Conservation (phyloP, 2,329 filamentous ascomycete genomes). For the Hymenoscyphus fructigenus region DNA sequence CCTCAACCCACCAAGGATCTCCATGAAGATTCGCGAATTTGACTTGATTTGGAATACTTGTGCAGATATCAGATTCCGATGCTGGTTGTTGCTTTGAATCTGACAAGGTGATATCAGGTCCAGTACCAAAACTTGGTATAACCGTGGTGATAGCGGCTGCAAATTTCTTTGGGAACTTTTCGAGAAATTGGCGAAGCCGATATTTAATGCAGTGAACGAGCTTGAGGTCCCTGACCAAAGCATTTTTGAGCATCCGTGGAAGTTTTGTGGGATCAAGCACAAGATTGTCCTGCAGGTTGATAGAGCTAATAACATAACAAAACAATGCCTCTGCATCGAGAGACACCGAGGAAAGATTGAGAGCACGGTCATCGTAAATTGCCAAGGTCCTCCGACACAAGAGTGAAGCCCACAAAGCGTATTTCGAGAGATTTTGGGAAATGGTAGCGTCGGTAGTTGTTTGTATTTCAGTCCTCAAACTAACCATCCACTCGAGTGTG, state of each 20-base stretch:
- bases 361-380: constrained; percentile 10
- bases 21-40: too few species aligned
- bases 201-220: constrained; percentile 42
- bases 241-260: constrained; percentile 36
- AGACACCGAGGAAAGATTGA: neutral
- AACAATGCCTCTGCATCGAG: constrained; percentile 23
- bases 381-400: constrained; percentile 52
- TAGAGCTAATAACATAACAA: constrained; percentile 41
- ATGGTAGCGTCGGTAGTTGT: constrained; percentile 40
- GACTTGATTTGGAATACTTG: too few species aligned
- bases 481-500: constrained; percentile 49
- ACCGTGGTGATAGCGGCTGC: too few species aligned
- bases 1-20: constrained; percentile 40
- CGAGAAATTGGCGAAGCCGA: too few species aligned
- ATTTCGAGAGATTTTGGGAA: constrained; percentile 42
- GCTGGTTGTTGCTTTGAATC: neutral
- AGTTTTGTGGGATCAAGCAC: constrained; percentile 40
- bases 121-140: too few species aligned
- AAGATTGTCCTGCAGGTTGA: constrained; percentile 49
- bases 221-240: constrained; percentile 49
- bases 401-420: constrained; percentile 54
- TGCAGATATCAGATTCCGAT: too few species aligned
- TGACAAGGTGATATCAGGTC: neutral
- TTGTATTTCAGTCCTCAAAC: constrained; percentile 47
- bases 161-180: too few species aligned